Conservation (phyloP, 2,329 filamentous ascomycete species). For the Metarhizium anisopliae region DNA sequence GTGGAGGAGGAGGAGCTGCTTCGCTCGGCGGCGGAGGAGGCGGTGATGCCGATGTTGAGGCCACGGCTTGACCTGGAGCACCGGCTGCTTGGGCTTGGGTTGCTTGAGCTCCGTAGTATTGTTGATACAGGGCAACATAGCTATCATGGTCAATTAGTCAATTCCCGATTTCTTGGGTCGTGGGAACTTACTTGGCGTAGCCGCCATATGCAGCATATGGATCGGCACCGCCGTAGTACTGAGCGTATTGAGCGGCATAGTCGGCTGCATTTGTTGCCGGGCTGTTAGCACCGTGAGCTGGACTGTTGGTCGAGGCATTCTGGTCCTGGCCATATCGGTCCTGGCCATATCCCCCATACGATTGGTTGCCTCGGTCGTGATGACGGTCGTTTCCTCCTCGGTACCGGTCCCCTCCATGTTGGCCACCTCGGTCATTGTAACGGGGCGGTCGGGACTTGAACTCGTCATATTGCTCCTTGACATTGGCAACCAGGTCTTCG, state of each 20-base stretch:
- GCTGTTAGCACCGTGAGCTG: slow-evolving; percentile 20
- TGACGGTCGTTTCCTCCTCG: slow-evolving; percentile 20
- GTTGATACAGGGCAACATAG: slow-evolving; percentile 65
- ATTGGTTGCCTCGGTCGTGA: slow-evolving; percentile 18
- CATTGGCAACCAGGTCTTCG: slow-evolving; percentile 76
- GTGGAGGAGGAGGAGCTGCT: slow-evolving; percentile 55
- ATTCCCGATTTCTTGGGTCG: not conserved
- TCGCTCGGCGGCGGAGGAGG: slow-evolving; percentile 51
- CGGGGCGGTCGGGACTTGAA: slow-evolving; percentile 79
- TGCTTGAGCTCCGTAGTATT: slow-evolving; percentile 48
- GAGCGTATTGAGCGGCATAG: slow-evolving; percentile 73
- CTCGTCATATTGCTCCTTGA: slow-evolving; percentile 80
- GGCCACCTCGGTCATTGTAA: slow-evolving; percentile 38
- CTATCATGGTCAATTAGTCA: slow-evolving; percentile 21
- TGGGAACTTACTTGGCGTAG: slow-evolving; percentile 57
- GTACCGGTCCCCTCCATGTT: slow-evolving; percentile 21
- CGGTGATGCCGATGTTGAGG: slow-evolving; percentile 40
- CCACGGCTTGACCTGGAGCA: slow-evolving; percentile 34
- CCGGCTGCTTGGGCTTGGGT: slow-evolving; percentile 33
- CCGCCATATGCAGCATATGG: slow-evolving; percentile 89
- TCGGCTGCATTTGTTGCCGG: slow-evolving; percentile 33
- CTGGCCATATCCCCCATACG: slow-evolving; percentile 17
- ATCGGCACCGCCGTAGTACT: slow-evolving; percentile 68
- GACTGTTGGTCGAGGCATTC: slow-evolving; percentile 24
- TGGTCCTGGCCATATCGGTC: slow-evolving; percentile 19